Evolutionary conservation across 2,329 filamentous ascomycete species (phyloP), one percentile per base, ranked within the genome.

Genomic region (Sphaerulina vaccinii): DNA sequence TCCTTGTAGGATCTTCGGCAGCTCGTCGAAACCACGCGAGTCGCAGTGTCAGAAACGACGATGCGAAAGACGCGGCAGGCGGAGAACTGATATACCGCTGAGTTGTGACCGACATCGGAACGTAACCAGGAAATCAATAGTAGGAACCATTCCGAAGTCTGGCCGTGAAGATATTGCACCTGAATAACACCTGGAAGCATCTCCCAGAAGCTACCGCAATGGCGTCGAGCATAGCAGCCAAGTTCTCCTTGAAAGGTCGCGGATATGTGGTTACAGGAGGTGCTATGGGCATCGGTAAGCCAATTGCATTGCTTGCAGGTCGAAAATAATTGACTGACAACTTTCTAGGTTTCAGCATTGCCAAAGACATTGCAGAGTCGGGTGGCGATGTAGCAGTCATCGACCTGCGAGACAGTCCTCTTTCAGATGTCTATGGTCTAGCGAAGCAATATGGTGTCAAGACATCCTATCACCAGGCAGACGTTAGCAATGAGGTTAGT

Each of bases 391-490:
- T 84, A 60, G 83, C 84, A 10, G 65, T 82, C 10, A 75, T 80
- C 13, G 80, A 82, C 21, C 84, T 89, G 39, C 82, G 81, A 63
- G 47, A 59, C 1, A 56, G 58, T 18, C 63, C 63, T 27, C 50
- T 59, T 4, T 53, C 61, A 49, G 60, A 60, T 21, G 63, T 66
- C 13, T 58, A 62, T 32, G 55, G 56, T 21, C 51, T 66, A 16
- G 57, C 57, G 21, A 76, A 80, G 63, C 78, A 79, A 18, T 88
- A 84, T 60, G 81, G 82, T 2, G 84, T 90, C 37, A 83, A 84
- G 68, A 55, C 60, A 11, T 41, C 46, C 8, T 66, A 68, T 48
- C 57, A 58, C 36, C 57, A 57, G 35, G 71, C 72, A 36, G 73
- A 76, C 51, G 71, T 76, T 13, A 70, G 62, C 38, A 55, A 59